A percentile compares a stretch with the other conserved stretches of the same genome.
These are phyloP conservation scores for Thielaviopsis euricoi DNA, from an alignment of 2,329 filamentous ascomycete species.

Conservation along the genomic window DNA sequence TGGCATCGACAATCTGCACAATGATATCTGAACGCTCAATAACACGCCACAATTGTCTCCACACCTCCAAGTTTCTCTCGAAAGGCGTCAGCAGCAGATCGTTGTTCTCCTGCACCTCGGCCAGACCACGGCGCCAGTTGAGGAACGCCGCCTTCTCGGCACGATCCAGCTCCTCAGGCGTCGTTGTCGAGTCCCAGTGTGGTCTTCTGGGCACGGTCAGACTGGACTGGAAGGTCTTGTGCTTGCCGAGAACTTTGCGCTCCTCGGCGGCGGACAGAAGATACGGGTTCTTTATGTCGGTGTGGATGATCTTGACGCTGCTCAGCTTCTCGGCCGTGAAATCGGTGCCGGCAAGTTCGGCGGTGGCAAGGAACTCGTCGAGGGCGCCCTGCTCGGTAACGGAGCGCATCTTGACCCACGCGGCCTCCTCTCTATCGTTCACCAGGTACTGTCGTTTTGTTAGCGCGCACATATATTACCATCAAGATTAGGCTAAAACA, in stretches of 20 bases:
- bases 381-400: slow-evolving; percentile 93
- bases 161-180: slow-evolving; percentile 62
- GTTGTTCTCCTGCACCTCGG: slow-evolving; percentile 83
- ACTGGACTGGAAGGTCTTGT: slow-evolving; percentile 59
- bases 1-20: slow-evolving; percentile 94
- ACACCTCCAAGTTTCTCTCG: slow-evolving; percentile 92
- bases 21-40: slow-evolving; percentile 92
- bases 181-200: slow-evolving; percentile 74
- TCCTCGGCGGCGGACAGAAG: slow-evolving; percentile 76
- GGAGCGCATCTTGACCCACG: slow-evolving; percentile 99
- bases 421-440: slow-evolving; percentile 75
- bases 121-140: slow-evolving; percentile 76
- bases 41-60: slow-evolving; percentile 94
- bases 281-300: slow-evolving; percentile 90
- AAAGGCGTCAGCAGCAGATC: slow-evolving; percentile 96
- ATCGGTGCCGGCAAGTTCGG: slow-evolving; percentile 92
- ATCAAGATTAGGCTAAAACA: slow-evolving; percentile 9
- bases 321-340: slow-evolving; percentile 99
- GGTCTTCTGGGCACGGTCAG: slow-evolving; percentile 84
- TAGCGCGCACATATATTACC: slow-evolving; percentile 13
- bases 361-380: slow-evolving; percentile 91
- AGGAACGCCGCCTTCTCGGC: slow-evolving; percentile 68
- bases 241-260: slow-evolving; percentile 59
- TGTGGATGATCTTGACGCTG: slow-evolving; percentile 97
- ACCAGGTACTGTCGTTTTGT: slow-evolving; percentile 54